phyloP scores from a whole-genome alignment of 441 rosid genomes.

The Brassica hybrid region DNA sequence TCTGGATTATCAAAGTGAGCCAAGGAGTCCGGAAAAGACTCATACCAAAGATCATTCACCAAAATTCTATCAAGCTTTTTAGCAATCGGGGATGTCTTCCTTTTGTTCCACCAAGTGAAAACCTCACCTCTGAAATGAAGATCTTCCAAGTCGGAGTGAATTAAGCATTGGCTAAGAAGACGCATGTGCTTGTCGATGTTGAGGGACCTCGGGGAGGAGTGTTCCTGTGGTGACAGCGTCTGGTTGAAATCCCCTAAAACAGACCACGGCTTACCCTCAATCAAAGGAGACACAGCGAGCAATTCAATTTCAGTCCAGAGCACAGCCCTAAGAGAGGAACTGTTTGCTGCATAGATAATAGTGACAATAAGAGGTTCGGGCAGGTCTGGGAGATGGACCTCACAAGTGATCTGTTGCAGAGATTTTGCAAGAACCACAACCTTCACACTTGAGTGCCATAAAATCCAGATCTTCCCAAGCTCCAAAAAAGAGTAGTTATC shows the following conservation, averaged over 20 bases:
- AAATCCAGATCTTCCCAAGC: no score
- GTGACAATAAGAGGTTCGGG: no score
- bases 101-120: background rate
- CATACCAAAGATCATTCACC: background rate
- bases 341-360: no score
- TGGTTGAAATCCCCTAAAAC: background rate
- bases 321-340: no score
- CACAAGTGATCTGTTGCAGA: no score
- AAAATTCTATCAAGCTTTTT: background rate
- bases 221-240: background rate
- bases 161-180: background rate
- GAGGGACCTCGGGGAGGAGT: background rate
- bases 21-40: background rate
- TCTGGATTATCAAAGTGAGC: background rate
- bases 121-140: background rate
- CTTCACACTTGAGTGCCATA: no score
- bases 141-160: background rate
- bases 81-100: background rate
- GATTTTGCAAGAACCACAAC: no score
- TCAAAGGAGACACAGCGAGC: no score
- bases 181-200: background rate
- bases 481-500: no score
- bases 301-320: no score
- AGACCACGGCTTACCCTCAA: background rate
- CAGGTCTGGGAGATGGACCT: no score